Base-by-base conservation (phyloP, 495 filamentous ascomycete species). In the Astrocystis sublimbata region DNA sequence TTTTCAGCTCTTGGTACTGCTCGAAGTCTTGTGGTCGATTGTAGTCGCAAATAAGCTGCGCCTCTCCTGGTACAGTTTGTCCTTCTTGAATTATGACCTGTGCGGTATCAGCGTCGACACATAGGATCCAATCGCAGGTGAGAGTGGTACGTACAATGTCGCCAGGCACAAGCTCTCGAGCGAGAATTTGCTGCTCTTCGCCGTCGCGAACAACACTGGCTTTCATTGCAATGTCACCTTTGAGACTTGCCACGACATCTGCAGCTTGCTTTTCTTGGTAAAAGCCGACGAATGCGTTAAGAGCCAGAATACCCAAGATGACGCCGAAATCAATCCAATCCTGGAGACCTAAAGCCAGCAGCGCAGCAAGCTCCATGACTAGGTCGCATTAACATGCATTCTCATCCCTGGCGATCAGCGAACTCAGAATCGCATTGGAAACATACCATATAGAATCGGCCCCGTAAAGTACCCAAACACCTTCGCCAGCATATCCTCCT, bases 241-340 rank as follows among this genome's bases (percentile, higher is more conserved):
- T 92, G 42, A 93, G 78, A 60, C 79, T 85, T 58, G 89, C 88
- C 62, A 93, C 90, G 67, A 93, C 88, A 75, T 93, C 90, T 62
- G 88, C 89, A 62, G 90, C 90, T 78, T 91, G 88, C 78, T 91
- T 92, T 75, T 93, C 90, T 74, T 93, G 89, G 75, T 92, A 93
- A 85, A 89, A 93, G 79, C 89, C 89, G 72, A 92, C 89, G 51
- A 80, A 74, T n/a, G 90, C 90, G 78, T 93, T 93, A 60, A 93
- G 86, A 64, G 87, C 77, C 30, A 92, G 74, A 65, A 92, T 92
- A 72, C 86, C 89, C 60, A 89, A 87, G 73, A 92, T 92, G 67
- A 92, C 89, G 79, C 89, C 89, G 58, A 92, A 89, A 73, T 92
- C 89, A 62, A 92, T 82, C 88, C 88, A 92, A 71, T 91, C 89